phyloP scores from a whole-genome alignment of 371 early-diverging fungal species.

The Saksenaea vasiformis region DNA sequence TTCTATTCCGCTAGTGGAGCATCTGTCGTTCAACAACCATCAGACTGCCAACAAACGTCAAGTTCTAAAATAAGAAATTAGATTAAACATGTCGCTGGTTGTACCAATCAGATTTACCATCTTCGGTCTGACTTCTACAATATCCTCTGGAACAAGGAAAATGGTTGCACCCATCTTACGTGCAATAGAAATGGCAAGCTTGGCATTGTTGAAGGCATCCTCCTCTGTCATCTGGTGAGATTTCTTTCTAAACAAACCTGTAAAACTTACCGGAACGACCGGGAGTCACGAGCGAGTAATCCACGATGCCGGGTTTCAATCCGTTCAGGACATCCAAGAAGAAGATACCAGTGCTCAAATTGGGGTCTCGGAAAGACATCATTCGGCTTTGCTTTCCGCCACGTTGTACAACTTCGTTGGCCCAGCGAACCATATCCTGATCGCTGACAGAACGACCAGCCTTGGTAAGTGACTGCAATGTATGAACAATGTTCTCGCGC shows the following conservation, averaged over 20 bases:
- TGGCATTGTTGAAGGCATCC: slow-evolving; percentile 89
- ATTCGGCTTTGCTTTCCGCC: slow-evolving; percentile 75
- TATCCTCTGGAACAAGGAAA: slow-evolving; percentile 96
- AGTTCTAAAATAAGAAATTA: slow-evolving; percentile 53
- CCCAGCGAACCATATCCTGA: slow-evolving; percentile 91
- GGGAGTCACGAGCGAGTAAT: slow-evolving; percentile 81
- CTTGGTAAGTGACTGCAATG: slow-evolving; percentile 81
- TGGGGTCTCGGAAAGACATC: slow-evolving; percentile 81
- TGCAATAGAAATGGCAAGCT: slow-evolving; percentile 96
- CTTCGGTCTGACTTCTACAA: slow-evolving; percentile 91
- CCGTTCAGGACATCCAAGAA: slow-evolving; percentile 92
- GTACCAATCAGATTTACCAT: slow-evolving; percentile 58
- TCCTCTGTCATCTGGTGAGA: slow-evolving; percentile 58
- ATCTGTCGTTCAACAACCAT: slow-evolving; percentile 70
- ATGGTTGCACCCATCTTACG: slow-evolving; percentile 98
- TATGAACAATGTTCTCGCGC: slow-evolving; percentile 94
- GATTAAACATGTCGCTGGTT: neutral
- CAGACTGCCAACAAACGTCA: slow-evolving; percentile 89
- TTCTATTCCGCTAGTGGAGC: neutral
- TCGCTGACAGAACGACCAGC: slow-evolving; percentile 86
- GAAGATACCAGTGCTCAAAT: slow-evolving; percentile 78
- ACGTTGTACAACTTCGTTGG: slow-evolving; percentile 76
- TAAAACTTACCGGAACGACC: slow-evolving; percentile 50
- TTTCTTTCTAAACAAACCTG: neutral
- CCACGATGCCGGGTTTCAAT: slow-evolving; percentile 88